Percentiles rank a stretch among this genome's conserved stretches.
These are phyloP conservation scores for Mycotypha africana DNA, from an alignment of 371 early-diverging fungal species.

Conservation along the genomic window DNA sequence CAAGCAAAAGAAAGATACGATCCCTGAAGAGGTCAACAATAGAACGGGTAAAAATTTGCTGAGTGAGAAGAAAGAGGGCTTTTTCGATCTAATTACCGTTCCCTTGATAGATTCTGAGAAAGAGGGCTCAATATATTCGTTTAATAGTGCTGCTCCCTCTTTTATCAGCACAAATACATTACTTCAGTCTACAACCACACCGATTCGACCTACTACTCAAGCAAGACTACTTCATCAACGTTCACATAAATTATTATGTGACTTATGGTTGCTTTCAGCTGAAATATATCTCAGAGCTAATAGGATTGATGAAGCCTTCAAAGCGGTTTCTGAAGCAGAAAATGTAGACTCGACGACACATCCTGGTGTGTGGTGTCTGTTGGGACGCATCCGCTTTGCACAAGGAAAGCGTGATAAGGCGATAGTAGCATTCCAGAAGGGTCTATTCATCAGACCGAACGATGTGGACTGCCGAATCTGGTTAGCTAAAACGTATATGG, in stretches of 20 bases:
- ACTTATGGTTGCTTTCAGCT: conserved; percentile 60
- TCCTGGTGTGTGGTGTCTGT: conserved; percentile 51
- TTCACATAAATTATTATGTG: conserved; percentile 22
- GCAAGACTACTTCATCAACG: conserved; percentile 21
- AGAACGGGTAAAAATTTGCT: background rate
- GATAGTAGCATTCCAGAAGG: conserved; percentile 48
- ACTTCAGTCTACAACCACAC: conserved; percentile 1
- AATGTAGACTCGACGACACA: conserved; percentile 48
- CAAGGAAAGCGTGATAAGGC: conserved; percentile 39
- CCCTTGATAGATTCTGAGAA: too few species aligned
- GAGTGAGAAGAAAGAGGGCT: too few species aligned
- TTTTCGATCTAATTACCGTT: too few species aligned
- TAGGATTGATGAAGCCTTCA: conserved; percentile 54
- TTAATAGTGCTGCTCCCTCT: conserved; percentile 12
- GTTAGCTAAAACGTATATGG: conserved; percentile 38
- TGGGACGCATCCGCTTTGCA: conserved; percentile 42
- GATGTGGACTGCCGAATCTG: conserved; percentile 43
- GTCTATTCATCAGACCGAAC: conserved; percentile 36
- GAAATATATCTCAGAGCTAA: conserved; percentile 47
- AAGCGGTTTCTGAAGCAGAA: conserved; percentile 63
- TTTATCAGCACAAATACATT: conserved; percentile 17
- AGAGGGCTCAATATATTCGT: background rate
- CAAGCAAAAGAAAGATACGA: background rate
- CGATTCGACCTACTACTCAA: conserved; percentile 15
- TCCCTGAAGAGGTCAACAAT: background rate